Base-by-base conservation (phyloP, 2,329 filamentous ascomycete genomes). In the Ophiostoma ips region DNA sequence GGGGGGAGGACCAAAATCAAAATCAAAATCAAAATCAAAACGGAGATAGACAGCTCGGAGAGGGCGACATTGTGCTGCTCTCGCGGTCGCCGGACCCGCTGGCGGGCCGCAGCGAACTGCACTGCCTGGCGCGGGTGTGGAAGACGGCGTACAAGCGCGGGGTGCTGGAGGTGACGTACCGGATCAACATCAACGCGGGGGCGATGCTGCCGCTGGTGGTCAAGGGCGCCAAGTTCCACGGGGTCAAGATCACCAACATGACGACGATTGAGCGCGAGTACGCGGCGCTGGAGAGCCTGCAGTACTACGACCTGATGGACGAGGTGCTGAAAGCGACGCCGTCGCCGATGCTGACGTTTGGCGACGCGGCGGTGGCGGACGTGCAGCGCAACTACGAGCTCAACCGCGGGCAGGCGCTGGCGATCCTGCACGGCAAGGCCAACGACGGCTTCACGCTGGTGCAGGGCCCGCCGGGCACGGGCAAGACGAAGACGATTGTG, bases 381-480 rank as follows among this genome's bases (percentile, higher is more conserved):
- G 74, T 87, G 34, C 81, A 84, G 64, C 70, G 76, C 21, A 89
- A 83, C 52, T 96, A 95, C 67, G 76, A 78, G 19, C 77, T 98
- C 51, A 98, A 98, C 62, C 72, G 73, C 38, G 92, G 88, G 6
- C 92, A 98, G 62, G 87, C 90, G 3, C 85, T 86, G 64, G 92
- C 92, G 8, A 87, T 98, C 54, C 78, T 92, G 55, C 94, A 90
- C 49, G 90, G 89, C 12, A 77, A 89, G 51, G 89, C 94, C 60
- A 98, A 98, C 58, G 92, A 96, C 65, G 94, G 87, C 0, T 98
- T 98, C 61, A 96, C 92, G 3, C 71, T 98, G 53, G 88, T 98
- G 58, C 92, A 98, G 68, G 92, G 87, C 50, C 92, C 92, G 47
- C 92, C 92, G 1, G 92, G 92, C 64, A 95, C 92, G 4, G 92